A percentile compares a stretch with the other conserved stretches of the same genome.
Evolutionary conservation across 495 filamentous ascomycete genomes (phyloP).

Genomic region (Evernia prunastri): DNA sequence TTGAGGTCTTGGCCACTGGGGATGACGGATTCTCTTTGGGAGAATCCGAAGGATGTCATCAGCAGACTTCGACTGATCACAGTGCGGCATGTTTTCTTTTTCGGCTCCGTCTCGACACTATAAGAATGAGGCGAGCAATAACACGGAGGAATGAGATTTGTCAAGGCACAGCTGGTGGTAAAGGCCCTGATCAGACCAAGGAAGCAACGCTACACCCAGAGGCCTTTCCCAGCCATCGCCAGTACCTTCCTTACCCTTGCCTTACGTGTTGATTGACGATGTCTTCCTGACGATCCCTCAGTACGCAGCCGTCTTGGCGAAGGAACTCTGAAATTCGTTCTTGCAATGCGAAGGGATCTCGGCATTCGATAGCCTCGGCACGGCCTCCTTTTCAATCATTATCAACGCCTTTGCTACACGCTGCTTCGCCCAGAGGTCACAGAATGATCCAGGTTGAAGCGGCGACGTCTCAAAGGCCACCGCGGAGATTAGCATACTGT

Average conservation of each 20-base stretch:
- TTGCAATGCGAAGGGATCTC: not conserved
- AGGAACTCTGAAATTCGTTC: not conserved
- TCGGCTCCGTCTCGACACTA: not conserved
- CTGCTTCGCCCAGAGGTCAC: not conserved
- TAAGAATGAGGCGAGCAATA: not conserved
- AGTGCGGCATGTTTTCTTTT: not conserved
- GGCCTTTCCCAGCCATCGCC: not conserved
- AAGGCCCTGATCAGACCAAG: not conserved
- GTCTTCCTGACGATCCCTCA: not conserved
- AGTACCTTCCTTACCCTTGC: not conserved
- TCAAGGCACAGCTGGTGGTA: not conserved
- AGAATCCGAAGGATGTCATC: not conserved
- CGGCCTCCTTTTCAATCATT: not conserved
- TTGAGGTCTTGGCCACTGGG: not conserved
- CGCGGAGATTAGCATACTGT: not conserved
- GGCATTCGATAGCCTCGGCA: conserved; percentile 4
- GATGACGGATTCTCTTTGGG: not conserved
- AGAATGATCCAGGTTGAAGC: not conserved
- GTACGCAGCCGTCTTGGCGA: conserved; percentile 1
- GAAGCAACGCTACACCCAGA: not conserved
- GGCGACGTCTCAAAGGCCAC: not conserved
- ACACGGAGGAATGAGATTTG: not conserved
- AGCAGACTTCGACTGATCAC: not conserved
- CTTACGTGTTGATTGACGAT: not conserved
- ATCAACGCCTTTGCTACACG: not conserved